Conservation (phyloP, 371 early-diverging fungal genomes). For the Mortierella sp. region DNA sequence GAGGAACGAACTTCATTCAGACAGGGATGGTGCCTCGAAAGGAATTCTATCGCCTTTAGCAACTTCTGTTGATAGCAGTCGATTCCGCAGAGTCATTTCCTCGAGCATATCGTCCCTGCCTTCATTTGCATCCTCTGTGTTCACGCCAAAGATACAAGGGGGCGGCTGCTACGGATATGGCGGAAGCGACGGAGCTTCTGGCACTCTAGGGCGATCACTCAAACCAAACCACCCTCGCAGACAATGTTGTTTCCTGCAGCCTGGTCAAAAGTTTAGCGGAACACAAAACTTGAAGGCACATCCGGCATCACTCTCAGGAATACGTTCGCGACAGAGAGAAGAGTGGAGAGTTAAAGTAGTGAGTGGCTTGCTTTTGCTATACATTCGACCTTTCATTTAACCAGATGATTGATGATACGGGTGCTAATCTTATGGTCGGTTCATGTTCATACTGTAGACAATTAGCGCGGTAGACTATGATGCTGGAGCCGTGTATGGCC, state of each 20-base stretch:
- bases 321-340: conserved; percentile 39
- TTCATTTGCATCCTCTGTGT: conserved; percentile 29
- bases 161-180: background rate
- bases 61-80: background rate
- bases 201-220: background rate
- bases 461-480: conserved; percentile 66
- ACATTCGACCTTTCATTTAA: no score
- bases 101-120: conserved; percentile 33
- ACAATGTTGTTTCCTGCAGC: conserved; percentile 48
- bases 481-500: conserved; percentile 60
- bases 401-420: background rate
- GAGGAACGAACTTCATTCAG: background rate
- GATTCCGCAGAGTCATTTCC: conserved; percentile 2
- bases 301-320: conserved; percentile 7
- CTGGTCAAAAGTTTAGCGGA: conserved; percentile 57
- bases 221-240: conserved; percentile 31
- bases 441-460: conserved; percentile 29
- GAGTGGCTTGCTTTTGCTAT: conserved; percentile 6
- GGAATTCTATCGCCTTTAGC: background rate
- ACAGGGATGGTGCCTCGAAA: background rate
- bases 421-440: background rate
- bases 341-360: conserved; percentile 64
- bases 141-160: conserved; percentile 16
- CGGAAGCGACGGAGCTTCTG: background rate
- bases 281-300: conserved; percentile 50